phyloP scores from a whole-genome alignment of 352 stramenopile genomes.

The Pythium phragmitis region DNA sequence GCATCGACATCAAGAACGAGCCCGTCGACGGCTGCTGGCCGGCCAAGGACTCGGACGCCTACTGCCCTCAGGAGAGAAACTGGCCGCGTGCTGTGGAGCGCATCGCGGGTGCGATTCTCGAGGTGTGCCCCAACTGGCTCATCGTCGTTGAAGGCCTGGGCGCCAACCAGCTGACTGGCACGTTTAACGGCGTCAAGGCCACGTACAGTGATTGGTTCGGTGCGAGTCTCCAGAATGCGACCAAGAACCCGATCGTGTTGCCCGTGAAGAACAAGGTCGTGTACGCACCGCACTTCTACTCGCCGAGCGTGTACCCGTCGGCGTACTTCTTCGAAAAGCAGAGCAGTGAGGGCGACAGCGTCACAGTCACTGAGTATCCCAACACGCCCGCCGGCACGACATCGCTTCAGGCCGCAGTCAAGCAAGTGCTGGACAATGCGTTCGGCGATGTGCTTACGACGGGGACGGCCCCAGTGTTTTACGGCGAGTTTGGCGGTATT shows the following conservation, averaged over 20 bases:
- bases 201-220: constrained; percentile 84
- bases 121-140: constrained; percentile 77
- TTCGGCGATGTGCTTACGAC: constrained; percentile 62
- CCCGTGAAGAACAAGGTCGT: constrained; percentile 66
- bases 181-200: constrained; percentile 61
- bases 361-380: constrained; percentile 60
- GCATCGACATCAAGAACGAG: constrained; percentile 85
- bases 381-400: constrained; percentile 60
- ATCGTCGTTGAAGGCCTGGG: constrained; percentile 70
- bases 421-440: constrained; percentile 57
- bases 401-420: constrained; percentile 53
- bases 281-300: constrained; percentile 84
- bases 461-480: constrained; percentile 59
- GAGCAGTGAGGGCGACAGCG: constrained; percentile 30
- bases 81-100: constrained; percentile 72
- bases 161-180: constrained; percentile 36
- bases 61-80: constrained; percentile 55
- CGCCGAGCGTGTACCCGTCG: constrained; percentile 68
- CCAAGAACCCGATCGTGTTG: constrained; percentile 64
- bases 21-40: constrained; percentile 74
- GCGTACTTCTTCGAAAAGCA: constrained; percentile 78
- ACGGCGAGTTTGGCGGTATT: constrained; percentile 82
- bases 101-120: constrained; percentile 60
- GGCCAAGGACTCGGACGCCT: constrained; percentile 46
- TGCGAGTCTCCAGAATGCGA: constrained; percentile 78